A percentile compares a stretch with the other conserved stretches of the same genome.
Conservation (phyloP, 306 rosid species). For the Prosopis cineraria region DNA sequence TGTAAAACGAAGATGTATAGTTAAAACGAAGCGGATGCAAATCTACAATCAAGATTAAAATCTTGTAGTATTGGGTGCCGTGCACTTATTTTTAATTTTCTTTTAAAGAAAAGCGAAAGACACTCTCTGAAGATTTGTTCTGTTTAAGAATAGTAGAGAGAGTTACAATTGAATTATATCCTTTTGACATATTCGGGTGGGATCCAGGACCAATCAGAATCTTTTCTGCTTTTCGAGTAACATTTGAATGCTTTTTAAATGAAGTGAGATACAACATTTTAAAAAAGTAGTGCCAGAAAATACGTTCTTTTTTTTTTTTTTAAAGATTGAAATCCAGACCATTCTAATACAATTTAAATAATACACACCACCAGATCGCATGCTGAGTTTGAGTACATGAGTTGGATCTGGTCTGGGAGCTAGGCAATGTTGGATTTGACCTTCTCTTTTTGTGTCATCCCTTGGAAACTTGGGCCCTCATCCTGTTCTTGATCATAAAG, state of each 20-base stretch:
- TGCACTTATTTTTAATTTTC: too few species aligned
- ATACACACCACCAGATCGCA: neutral
- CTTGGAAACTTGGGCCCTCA: neutral
- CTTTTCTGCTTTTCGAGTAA: neutral
- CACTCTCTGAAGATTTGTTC: neutral
- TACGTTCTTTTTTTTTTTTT: neutral
- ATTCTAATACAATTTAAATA: neutral
- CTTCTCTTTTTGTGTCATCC: neutral
- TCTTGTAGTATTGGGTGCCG: too few species aligned
- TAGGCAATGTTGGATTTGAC: slow-evolving; percentile 19
- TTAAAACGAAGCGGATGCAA: too few species aligned
- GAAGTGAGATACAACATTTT: neutral
- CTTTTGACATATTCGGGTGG: slow-evolving; percentile 37
- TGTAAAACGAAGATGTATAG: too few species aligned
- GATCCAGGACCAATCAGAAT: slow-evolving; percentile 15
- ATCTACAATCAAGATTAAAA: too few species aligned
- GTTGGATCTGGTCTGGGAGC: neutral
- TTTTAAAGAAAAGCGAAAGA: too few species aligned
- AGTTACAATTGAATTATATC: slow-evolving; percentile 14
- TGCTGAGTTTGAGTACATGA: neutral
- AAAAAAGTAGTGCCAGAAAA: neutral
- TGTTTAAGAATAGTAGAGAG: slow-evolving; percentile 20
- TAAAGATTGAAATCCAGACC: neutral
- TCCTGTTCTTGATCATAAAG: neutral
- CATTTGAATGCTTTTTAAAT: neutral